Percentiles rank a stretch among this genome's conserved stretches.
Conservation (phyloP, 1,284 basidiomycete species). For the Apiotrichum siamense region DNA sequence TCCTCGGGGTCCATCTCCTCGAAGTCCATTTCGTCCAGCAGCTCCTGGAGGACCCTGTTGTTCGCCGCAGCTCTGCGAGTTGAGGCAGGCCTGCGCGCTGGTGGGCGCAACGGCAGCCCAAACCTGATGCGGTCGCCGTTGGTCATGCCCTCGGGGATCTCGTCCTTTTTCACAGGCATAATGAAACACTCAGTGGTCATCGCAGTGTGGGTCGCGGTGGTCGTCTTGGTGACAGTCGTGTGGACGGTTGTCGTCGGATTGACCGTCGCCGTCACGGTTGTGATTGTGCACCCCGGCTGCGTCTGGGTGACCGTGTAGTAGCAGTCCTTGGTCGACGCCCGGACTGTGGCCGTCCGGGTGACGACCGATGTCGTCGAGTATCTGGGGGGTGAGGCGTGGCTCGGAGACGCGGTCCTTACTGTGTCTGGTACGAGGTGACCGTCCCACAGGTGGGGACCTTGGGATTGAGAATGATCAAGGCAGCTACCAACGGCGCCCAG, state of each 20-base stretch:
- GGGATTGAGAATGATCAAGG: background rate
- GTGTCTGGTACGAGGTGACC: background rate
- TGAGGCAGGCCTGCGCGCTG: no score
- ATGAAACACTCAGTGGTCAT: background rate
- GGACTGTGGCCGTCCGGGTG: background rate
- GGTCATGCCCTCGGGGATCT: slow-evolving; percentile 5
- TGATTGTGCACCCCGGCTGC: background rate
- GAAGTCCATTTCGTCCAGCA: no score
- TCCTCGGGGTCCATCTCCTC: no score
- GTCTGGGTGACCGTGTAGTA: slow-evolving; percentile 1
- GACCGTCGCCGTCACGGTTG: background rate
- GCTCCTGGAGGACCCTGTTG: no score
- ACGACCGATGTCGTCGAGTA: background rate
- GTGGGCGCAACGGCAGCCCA: slow-evolving; percentile 7
- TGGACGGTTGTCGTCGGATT: background rate
- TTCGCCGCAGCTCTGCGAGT: no score
- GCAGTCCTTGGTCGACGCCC: slow-evolving; percentile 5
- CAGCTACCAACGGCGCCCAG: background rate
- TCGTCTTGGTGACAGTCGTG: background rate
- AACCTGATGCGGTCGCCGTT: slow-evolving; percentile 6
- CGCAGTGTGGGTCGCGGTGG: background rate
- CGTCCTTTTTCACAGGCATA: slow-evolving; percentile 5
- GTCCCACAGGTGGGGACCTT: slow-evolving; percentile 8
- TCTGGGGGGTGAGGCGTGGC: background rate
- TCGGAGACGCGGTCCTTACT: background rate